These are phyloP conservation scores for Pythium apleroticum DNA, from an alignment of 352 stramenopile genomes.

Conservation along the genomic window DNA sequence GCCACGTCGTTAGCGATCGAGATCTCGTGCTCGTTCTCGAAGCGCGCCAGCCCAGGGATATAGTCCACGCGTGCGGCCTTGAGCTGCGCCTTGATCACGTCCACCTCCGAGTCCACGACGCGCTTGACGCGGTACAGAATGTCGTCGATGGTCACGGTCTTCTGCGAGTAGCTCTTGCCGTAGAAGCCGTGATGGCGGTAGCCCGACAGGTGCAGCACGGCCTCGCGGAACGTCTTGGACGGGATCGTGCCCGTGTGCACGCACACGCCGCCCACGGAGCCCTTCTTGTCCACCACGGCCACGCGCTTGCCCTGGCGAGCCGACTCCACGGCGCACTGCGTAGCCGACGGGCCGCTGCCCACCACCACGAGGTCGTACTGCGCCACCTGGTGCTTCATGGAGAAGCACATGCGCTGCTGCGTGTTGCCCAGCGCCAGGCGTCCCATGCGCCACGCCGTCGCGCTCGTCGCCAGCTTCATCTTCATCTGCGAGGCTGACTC, in stretches of 20 bases:
- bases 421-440: not conserved
- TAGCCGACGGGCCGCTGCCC: slow-evolving; percentile 80
- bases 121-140: slow-evolving; percentile 81
- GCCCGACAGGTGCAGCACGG: slow-evolving; percentile 88
- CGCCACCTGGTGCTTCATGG: slow-evolving; percentile 35
- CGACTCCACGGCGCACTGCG: slow-evolving; percentile 86
- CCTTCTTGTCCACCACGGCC: slow-evolving; percentile 74
- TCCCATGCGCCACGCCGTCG: not conserved
- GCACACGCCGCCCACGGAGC: slow-evolving; percentile 67
- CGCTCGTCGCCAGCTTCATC: not conserved
- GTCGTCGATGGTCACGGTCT: slow-evolving; percentile 82
- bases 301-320: slow-evolving; percentile 81
- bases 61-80: slow-evolving; percentile 74
- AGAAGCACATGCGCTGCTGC: not conserved
- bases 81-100: slow-evolving; percentile 82
- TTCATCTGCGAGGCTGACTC: not conserved
- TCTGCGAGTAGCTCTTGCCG: slow-evolving; percentile 83
- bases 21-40: slow-evolving; percentile 76
- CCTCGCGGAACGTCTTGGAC: slow-evolving; percentile 91
- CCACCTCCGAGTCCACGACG: slow-evolving; percentile 73
- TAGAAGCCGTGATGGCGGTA: slow-evolving; percentile 90
- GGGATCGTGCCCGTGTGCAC: slow-evolving; percentile 87
- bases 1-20: slow-evolving; percentile 39
- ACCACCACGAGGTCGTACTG: slow-evolving; percentile 88
- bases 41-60: slow-evolving; percentile 69